Evolutionary conservation across 345 rosid species (phyloP).

Genomic region (Conringia planisiliqua): DNA sequence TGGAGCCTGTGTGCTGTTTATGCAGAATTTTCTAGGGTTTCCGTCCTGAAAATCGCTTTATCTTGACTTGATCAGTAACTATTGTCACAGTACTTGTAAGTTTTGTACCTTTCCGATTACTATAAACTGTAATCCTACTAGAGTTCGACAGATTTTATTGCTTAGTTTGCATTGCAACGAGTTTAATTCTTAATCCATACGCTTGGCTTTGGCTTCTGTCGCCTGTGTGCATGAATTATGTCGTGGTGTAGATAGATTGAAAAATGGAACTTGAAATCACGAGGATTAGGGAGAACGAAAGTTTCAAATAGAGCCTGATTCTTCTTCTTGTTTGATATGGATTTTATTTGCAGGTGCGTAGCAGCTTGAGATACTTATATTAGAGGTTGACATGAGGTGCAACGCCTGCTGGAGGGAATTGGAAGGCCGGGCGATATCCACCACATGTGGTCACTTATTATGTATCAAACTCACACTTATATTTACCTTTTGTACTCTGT

Average conservation of each 20-base stretch:
- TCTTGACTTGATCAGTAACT: neutral
- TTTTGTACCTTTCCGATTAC: neutral
- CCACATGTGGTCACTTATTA: conserved; percentile 87
- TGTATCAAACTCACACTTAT: conserved; percentile 52
- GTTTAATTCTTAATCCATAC: neutral
- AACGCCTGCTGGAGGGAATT: conserved; percentile 95
- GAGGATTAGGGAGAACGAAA: neutral
- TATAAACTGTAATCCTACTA: neutral
- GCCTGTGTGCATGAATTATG: too few species aligned
- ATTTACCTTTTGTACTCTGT: neutral
- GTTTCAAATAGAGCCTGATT: neutral
- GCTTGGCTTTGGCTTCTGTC: neutral
- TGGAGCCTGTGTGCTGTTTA: neutral
- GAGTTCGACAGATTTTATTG: neutral
- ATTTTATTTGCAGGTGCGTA: neutral
- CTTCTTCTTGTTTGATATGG: neutral
- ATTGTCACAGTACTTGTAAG: neutral
- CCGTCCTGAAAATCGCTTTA: neutral
- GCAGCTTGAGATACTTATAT: conserved; percentile 25
- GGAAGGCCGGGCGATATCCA: conserved; percentile 84
- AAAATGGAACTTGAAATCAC: neutral
- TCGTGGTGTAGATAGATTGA: neutral
- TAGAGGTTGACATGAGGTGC: conserved; percentile 75
- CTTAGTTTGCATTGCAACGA: neutral
- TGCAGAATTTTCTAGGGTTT: conserved; percentile 1